Evolutionary conservation across 148 eudicot genomes (phyloP).

Genomic region (Gaultheria prostrata): DNA sequence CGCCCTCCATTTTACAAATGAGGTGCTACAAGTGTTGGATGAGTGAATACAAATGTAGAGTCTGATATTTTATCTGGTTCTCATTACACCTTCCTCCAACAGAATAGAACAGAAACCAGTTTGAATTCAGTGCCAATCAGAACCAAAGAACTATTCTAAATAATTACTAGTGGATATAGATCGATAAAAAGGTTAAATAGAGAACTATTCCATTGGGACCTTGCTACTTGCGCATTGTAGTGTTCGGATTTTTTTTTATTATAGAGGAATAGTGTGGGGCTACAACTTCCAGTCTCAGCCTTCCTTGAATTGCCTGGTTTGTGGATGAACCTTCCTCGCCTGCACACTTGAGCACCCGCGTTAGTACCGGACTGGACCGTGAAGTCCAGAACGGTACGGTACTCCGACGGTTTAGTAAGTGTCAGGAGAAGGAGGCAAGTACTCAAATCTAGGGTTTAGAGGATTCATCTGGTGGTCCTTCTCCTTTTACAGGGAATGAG

Average conservation of each 20-base stretch:
- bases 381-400: no score
- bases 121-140: background rate
- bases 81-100: background rate
- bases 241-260: background rate
- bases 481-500: no score
- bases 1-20: background rate
- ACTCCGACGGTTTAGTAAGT: no score
- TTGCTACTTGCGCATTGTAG: background rate
- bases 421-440: no score
- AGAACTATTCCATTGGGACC: background rate
- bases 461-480: no score
- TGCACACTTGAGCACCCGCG: no score
- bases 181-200: no score
- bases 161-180: background rate
- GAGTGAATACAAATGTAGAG: background rate
- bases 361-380: no score
- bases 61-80: background rate
- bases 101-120: background rate
- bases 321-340: no score
- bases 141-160: background rate
- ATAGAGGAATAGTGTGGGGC: background rate
- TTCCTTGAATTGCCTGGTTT: no score
- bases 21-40: background rate
- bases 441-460: no score
- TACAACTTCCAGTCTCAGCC: no score